Evolutionary conservation across 169 alveolate genomes (phyloP), one percentile per base, ranked within the genome.

Genomic region (Eimeria maxima): DNA sequence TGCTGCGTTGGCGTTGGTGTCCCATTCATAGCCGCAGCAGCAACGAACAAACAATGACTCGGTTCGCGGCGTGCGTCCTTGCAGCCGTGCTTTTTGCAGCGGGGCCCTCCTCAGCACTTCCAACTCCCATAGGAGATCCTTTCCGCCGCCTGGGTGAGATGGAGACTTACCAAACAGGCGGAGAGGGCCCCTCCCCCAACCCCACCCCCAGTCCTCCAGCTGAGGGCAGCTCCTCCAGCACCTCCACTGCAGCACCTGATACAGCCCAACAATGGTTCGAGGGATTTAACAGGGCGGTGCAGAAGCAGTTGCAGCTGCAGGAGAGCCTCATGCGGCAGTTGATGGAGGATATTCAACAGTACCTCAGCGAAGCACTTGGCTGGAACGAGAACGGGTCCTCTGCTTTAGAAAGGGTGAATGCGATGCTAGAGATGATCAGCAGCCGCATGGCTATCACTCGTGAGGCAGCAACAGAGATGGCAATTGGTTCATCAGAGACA

Each of bases 271-370:
- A 81, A 13, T 45, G 47, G 73, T 10, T 81, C 27, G 90, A 81
- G 50, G 55, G 71, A 14, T 81, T 81, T n/a, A 45, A 8, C 73
- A 16, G 55, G 44, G 67, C 90, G 1, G 73, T 81, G 90, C 90
- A 81, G 90, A 81, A 53, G 71, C 90, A 81, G 90, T 50, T 81
- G 90, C 90, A 81, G 47, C 44, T 81, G 47, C 90, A 81, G 71
- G 90, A 81, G 55, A 50, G 16, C n/a, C 69, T 81, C 45, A 81
- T 81, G 73, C 47, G 90, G 50, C 90, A 81, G 90, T 47, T 81
- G 44, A 18, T 53, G 71, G 11, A 18, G n/a, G 90, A 81, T 33
- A 53, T 81, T 38, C 50, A 33, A 47, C 29, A 47, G 47, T 81
- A 47, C 71, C 71, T 81, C 71, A 81, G 18, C 47, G 90, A 81